These are phyloP conservation scores for Monosporozyma aquatica DNA, from an alignment of 805 yeast species.

Conservation along the genomic window DNA sequence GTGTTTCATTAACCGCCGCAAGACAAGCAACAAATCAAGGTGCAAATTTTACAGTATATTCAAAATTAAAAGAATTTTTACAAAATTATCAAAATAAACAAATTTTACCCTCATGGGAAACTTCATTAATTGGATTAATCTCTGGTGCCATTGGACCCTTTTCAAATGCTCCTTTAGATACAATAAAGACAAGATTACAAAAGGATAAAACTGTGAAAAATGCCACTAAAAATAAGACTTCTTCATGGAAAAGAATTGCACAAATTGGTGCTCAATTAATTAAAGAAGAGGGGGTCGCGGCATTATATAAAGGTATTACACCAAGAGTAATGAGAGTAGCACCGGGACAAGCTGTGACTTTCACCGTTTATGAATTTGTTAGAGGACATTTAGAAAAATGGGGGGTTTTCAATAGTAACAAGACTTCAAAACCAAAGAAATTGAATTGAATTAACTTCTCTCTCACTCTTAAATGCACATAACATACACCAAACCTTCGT, in stretches of 20 bases:
- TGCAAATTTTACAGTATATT: conserved; percentile 93
- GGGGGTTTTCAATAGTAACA: conserved; percentile 22
- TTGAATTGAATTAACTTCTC: background rate
- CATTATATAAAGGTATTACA: conserved; percentile 92
- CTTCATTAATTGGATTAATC: conserved; percentile 79
- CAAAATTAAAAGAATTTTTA: conserved; percentile 65
- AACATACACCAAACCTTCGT: background rate
- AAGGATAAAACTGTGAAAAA: conserved; percentile 64
- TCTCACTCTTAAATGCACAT: background rate
- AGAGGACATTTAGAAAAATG: conserved; percentile 49
- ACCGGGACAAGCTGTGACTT: conserved; percentile 98
- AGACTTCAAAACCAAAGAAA: conserved; percentile 5
- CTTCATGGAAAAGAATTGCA: conserved; percentile 67
- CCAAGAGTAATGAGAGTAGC: conserved; percentile 99
- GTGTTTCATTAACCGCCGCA: conserved; percentile 91
- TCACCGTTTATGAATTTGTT: conserved; percentile 89
- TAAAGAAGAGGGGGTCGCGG: conserved; percentile 80
- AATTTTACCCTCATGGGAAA: conserved; percentile 84
- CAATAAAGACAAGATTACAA: conserved; percentile 94
- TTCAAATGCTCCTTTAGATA: conserved; percentile 94
- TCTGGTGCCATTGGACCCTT: conserved; percentile 98
- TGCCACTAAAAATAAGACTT: conserved; percentile 17
- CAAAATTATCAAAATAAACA: conserved; percentile 49
- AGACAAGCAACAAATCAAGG: conserved; percentile 98
- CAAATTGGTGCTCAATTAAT: conserved; percentile 75